Evolutionary conservation across 208 protist species (phyloP).

Genomic region (Trypanosoma scelopori): DNA sequence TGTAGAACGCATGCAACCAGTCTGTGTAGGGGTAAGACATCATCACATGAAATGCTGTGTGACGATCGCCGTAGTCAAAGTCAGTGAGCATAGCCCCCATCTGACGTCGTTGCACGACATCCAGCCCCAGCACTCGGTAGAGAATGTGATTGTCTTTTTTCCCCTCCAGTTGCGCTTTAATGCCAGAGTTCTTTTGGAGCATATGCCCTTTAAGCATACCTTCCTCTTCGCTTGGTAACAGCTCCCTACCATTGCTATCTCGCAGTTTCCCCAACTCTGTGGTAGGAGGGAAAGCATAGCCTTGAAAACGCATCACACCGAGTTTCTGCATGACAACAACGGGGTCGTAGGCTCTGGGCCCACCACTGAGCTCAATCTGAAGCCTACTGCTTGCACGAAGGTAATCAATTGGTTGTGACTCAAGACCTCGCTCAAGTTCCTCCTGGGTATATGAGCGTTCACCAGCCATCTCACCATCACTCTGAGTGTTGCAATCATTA

Average conservation of each 20-base stretch:
- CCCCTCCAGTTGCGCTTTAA: conserved; percentile 27
- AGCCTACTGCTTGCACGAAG: conserved; percentile 60
- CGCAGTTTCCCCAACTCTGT: conserved; percentile 74
- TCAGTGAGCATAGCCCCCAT: conserved; percentile 87
- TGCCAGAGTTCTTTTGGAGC: neutral
- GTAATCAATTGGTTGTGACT: conserved; percentile 77
- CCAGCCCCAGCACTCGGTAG: conserved; percentile 65
- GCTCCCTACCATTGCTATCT: conserved; percentile 27
- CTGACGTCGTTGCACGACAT: conserved; percentile 80
- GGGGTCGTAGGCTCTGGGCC: conserved; percentile 75
- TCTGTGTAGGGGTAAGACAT: conserved; percentile 91
- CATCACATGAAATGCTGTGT: conserved; percentile 87
- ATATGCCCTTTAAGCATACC: conserved; percentile 1
- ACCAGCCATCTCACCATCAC: conserved; percentile 3
- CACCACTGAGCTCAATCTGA: conserved; percentile 54
- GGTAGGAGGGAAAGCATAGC: conserved; percentile 84
- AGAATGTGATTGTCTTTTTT: conserved; percentile 64
- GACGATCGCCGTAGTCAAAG: conserved; percentile 76
- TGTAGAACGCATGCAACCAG: conserved; percentile 83
- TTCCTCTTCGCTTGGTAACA: conserved; percentile 1
- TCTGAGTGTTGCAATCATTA: neutral
- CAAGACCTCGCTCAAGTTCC: conserved; percentile 61
- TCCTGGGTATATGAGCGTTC: conserved; percentile 47
- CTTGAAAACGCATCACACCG: conserved; percentile 78
- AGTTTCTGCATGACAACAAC: conserved; percentile 80